Percentiles rank a stretch among this genome's conserved stretches.
phyloP scores from a whole-genome alignment of 768 basidiomycete species.

The Tulasnella sp. region DNA sequence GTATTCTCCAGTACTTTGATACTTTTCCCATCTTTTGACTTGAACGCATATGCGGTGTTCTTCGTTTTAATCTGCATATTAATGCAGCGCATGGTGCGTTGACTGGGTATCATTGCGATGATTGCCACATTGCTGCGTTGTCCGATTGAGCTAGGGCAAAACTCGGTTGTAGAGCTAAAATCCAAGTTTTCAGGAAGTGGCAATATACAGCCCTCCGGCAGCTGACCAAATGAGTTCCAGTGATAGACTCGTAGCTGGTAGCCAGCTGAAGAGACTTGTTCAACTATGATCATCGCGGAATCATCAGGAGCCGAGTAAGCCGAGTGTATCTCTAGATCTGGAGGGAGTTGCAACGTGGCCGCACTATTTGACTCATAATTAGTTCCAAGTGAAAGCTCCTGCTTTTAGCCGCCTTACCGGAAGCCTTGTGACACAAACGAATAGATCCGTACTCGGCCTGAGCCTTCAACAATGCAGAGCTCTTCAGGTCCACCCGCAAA shows the following conservation, averaged over 20 bases:
- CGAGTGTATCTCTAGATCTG: constrained; percentile 23
- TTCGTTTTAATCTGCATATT: constrained; percentile 42
- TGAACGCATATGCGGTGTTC: constrained; percentile 44
- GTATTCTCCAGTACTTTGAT: not conserved
- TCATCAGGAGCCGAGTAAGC: constrained; percentile 42
- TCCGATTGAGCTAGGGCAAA: constrained; percentile 35
- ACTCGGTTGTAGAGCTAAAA: constrained; percentile 15
- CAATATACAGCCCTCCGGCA: constrained; percentile 31
- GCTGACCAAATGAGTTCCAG: constrained; percentile 41
- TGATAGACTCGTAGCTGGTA: constrained; percentile 34
- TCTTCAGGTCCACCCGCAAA: constrained; percentile 43
- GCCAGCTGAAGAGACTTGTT: constrained; percentile 11
- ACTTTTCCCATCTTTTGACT: constrained; percentile 26
- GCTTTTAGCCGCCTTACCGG: constrained; percentile 27
- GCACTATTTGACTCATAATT: constrained; percentile 29
- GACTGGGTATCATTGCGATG: constrained; percentile 28
- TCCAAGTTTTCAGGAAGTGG: constrained; percentile 20
- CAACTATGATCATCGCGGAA: constrained; percentile 34
- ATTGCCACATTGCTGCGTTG: constrained; percentile 33
- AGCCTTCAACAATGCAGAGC: constrained; percentile 36
- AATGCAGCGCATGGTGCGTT: constrained; percentile 30
- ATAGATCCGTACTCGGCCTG: constrained; percentile 35
- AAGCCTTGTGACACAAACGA: constrained; percentile 43
- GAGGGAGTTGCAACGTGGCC: constrained; percentile 31
- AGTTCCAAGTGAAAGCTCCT: not conserved